phyloP scores from a whole-genome alignment of 495 filamentous ascomycete genomes.

The Zalerion maritima region DNA sequence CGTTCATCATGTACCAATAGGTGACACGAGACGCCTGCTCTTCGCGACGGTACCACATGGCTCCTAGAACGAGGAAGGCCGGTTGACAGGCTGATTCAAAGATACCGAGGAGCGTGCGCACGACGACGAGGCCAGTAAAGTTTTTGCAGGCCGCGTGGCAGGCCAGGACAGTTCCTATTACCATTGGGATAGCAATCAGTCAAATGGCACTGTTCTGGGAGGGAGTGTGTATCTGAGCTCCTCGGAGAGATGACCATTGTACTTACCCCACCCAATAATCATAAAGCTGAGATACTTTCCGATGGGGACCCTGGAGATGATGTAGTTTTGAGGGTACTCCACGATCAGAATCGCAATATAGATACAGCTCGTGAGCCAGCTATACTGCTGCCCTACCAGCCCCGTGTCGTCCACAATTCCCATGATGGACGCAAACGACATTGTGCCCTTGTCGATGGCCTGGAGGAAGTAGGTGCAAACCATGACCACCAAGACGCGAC shows the following conservation, averaged over 20 bases:
- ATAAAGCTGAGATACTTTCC: constrained; percentile 46
- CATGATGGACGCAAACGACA: constrained; percentile 60
- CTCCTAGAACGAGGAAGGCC: constrained; percentile 42
- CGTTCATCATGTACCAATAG: constrained; percentile 63
- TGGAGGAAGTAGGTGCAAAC: constrained; percentile 53
- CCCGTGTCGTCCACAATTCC: constrained; percentile 41
- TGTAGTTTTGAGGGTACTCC: constrained; percentile 40
- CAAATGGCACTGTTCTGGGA: background rate
- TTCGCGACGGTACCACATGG: constrained; percentile 60
- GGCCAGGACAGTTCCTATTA: constrained; percentile 21
- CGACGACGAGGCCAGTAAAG: constrained; percentile 39
- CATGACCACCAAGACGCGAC: constrained; percentile 35
- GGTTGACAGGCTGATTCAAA: constrained; percentile 57
- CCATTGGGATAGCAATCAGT: background rate
- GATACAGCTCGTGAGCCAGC: constrained; percentile 39
- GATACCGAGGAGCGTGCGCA: constrained; percentile 49
- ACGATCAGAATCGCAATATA: constrained; percentile 38
- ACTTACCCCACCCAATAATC: constrained; percentile 50
- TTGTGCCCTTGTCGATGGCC: constrained; percentile 56
- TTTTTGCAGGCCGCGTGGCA: constrained; percentile 42
- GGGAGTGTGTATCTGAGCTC: background rate
- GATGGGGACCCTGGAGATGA: constrained; percentile 35
- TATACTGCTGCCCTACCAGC: constrained; percentile 37
- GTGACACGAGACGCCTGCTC: constrained; percentile 51
- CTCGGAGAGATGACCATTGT: no score